These are phyloP conservation scores for Salvia rosmarinus DNA, from an alignment of 257 asterid genomes.

Conservation along the genomic window DNA sequence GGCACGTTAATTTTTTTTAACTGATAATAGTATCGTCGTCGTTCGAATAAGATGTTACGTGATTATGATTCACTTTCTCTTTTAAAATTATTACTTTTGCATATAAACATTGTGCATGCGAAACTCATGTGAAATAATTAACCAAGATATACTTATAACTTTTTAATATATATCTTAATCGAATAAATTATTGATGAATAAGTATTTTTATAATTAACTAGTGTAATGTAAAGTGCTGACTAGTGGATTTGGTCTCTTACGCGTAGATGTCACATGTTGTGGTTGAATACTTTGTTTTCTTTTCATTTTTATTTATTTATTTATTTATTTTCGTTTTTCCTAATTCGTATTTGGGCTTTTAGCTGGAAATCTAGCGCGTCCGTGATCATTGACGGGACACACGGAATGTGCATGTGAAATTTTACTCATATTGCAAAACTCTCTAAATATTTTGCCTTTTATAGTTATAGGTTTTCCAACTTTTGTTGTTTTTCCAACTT, in stretches of 20 bases:
- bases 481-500: neutral
- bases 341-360: neutral
- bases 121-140: neutral
- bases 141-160: neutral
- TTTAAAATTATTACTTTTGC: neutral
- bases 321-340: neutral
- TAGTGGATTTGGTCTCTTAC: neutral
- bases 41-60: neutral
- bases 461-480: neutral
- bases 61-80: neutral
- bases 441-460: conserved; percentile 23
- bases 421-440: neutral
- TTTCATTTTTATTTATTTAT: no score
- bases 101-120: neutral
- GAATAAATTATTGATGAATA: neutral
- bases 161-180: no score
- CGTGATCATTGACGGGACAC: conserved; percentile 56
- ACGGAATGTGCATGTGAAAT: conserved; percentile 50
- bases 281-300: neutral
- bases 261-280: conserved; percentile 22
- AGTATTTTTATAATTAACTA: no score
- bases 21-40: neutral
- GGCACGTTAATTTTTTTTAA: neutral
- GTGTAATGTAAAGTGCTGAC: neutral
- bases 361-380: conserved; percentile 46